Base-by-base conservation (phyloP, 371 early-diverging fungal species). In the Paraphysoderma sedebokerense region DNA sequence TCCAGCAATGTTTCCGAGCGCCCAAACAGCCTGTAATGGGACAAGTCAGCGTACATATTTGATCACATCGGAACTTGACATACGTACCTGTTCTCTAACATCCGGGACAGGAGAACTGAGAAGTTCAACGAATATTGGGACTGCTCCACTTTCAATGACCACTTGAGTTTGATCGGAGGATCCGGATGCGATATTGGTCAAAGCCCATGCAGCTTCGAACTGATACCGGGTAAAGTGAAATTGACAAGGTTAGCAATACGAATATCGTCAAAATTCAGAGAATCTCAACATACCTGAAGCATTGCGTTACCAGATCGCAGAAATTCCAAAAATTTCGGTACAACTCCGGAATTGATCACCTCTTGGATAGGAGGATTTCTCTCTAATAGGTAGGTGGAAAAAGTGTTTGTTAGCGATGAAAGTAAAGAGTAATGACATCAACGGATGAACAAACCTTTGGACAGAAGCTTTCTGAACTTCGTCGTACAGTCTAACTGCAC, bases 141-240 rank as follows among this genome's bases (percentile, higher is more conserved):
- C 85, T 6, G 98, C 98, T 41, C 87, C 87, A 39, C 80, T 65
- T 32, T 95, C 79, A 44, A 98, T 82, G n/a, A 98, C 95, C 33
- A 77, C 76, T 60, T 84, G 76, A 3, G 99, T 99, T 68, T 99
- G 99, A 47, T 78, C 66, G 5, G 93, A 87, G 15, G 88, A 81
- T 23, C 99, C 99, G 6, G 99, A 98, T 15, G 99, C 98, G 63
- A 99, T 98, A 68, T 99, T 99, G 50, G 99, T 99, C 53, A 99
- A 71, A 32, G 97, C 98, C 99, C 99, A 99, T 15, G 98, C 98
- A 47, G 98, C 86, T 68, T 99, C 99, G 63, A 98, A 93, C 87
- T 95, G 73, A 26, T 47, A 35, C 20, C 19, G 28, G 45, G 19
- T 38, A 20, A 27, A 40, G 12, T 35, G 44, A 48, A 45, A 11